Evolutionary conservation across 2,329 filamentous ascomycete genomes (phyloP).

Genomic region (Corynespora cassiicola): DNA sequence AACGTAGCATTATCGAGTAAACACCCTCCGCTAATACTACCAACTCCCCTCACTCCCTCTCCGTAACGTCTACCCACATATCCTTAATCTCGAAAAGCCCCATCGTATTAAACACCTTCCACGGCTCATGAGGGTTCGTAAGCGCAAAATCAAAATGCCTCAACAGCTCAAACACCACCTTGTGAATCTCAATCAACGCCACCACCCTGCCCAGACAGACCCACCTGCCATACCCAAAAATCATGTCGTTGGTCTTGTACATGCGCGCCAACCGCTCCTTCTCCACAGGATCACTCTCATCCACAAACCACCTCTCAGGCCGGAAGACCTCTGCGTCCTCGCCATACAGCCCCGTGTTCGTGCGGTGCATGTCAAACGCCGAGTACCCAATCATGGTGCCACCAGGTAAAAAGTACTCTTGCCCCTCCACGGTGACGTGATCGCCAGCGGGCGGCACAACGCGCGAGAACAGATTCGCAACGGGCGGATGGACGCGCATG

Average conservation of each 20-base stretch:
- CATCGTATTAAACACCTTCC: conserved; percentile 33
- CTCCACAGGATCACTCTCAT: conserved; percentile 22
- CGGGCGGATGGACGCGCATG: conserved; percentile 53
- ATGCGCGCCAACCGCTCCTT: conserved; percentile 37
- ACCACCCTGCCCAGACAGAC: conserved; percentile 41
- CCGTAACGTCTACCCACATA: conserved; percentile 40
- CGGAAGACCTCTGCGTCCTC: conserved; percentile 54
- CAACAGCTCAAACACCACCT: conserved; percentile 50
- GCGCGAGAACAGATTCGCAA: conserved; percentile 39
- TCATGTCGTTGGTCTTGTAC: conserved; percentile 39
- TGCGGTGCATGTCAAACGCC: conserved; percentile 39
- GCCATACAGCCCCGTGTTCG: conserved; percentile 37
- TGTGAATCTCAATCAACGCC: conserved; percentile 47
- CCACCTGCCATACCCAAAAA: conserved; percentile 46
- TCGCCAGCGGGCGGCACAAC: conserved; percentile 41
- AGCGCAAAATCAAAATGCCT: conserved; percentile 41
- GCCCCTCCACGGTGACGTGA: conserved; percentile 30
- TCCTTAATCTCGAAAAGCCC: conserved; percentile 38
- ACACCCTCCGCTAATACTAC: too few relatives aligned
- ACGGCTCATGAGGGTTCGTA: conserved; percentile 35
- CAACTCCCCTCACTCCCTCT: conserved; percentile 21
- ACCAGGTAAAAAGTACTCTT: conserved; percentile 40
- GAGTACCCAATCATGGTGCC: conserved; percentile 42
- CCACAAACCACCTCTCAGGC: conserved; percentile 57
- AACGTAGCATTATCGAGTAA: too few relatives aligned